Evolutionary conservation across 768 basidiomycete species (phyloP).

Genomic region (Rossbeevera mucosa): DNA sequence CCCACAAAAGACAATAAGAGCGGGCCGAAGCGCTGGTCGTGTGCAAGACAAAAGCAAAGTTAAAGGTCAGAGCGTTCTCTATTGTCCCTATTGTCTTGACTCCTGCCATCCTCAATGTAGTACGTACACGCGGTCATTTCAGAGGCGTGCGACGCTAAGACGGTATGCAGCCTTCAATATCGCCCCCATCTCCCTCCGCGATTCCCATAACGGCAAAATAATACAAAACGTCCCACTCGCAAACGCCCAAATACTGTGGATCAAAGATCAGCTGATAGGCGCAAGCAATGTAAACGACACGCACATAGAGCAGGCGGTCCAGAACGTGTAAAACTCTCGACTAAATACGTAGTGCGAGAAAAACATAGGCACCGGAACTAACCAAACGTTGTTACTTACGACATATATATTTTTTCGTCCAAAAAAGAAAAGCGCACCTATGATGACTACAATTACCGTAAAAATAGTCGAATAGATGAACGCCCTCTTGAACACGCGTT

Average conservation of each 20-base stretch:
- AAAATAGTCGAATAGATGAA: constrained; percentile 31
- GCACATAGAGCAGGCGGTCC: constrained; percentile 38
- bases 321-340: constrained; percentile 34
- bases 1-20: constrained; percentile 26
- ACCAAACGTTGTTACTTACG: background rate
- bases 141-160: background rate
- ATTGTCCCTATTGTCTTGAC: constrained; percentile 26
- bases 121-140: background rate
- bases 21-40: constrained; percentile 9
- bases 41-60: constrained; percentile 14
- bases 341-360: constrained; percentile 37
- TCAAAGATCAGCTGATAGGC: constrained; percentile 3
- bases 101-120: constrained; percentile 2
- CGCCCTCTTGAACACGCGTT: constrained; percentile 31
- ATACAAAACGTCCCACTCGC: constrained; percentile 36
- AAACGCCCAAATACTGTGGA: constrained; percentile 33
- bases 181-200: constrained; percentile 28
- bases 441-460: constrained; percentile 32
- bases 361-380: constrained; percentile 38
- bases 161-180: constrained; percentile 19
- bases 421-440: constrained; percentile 20
- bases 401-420: background rate
- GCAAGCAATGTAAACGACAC: constrained; percentile 6
- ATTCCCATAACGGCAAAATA: constrained; percentile 37
- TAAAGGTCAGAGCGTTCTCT: constrained; percentile 11